Evolutionary conservation across 2,329 filamentous ascomycete species (phyloP), one percentile per base, ranked within the genome.

Genomic region (Verticillium isaacii): DNA sequence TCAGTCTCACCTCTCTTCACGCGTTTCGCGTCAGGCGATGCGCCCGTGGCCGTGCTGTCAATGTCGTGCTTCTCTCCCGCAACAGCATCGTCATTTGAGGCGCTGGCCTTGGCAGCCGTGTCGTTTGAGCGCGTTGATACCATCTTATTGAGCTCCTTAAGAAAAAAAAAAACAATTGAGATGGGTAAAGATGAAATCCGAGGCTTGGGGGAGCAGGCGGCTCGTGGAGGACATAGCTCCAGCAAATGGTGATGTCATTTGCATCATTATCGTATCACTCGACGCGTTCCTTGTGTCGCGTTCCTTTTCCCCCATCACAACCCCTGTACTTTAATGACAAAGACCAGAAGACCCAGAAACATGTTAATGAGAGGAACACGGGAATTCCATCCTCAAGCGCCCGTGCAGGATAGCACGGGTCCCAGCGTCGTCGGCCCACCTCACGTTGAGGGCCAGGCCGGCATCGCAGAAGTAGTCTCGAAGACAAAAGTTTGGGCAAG

Each of bases 61-160:
- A 65, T 59, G 34, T 23, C 25, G n/a, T 59, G 64, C 37, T 66
- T 66, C 50, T 66, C 63, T 2, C 63, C 64, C 17, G 61, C 55
- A 4, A 61, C 41, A 2, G 57, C 12, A 17, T 17, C 23, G 14
- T 8, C 58, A 2, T 55, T 19, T 9, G 58, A 36, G 39, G 32
- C 50, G 12, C 32, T 55, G n/a, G 32, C 19, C 41, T 55, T 41
- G 12, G 19, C 25, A 19, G 2, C 14, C 4, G 32, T 25, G 9
- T 55, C 52, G 23, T 17, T 6, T 12, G 58, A 60, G 14, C 58
- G 58, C 17, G 58, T 60, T 32, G 39, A 6, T 11, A 23, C 45
- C 58, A 60, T 60, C 8, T 37, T 37, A n/a, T 37, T 57, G 3
- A 37, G 54, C 14, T 56, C 3, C n/a, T 36, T 36, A 14, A 11